Conservation (phyloP, 352 stramenopile species). For the Pythium dissotocum region DNA sequence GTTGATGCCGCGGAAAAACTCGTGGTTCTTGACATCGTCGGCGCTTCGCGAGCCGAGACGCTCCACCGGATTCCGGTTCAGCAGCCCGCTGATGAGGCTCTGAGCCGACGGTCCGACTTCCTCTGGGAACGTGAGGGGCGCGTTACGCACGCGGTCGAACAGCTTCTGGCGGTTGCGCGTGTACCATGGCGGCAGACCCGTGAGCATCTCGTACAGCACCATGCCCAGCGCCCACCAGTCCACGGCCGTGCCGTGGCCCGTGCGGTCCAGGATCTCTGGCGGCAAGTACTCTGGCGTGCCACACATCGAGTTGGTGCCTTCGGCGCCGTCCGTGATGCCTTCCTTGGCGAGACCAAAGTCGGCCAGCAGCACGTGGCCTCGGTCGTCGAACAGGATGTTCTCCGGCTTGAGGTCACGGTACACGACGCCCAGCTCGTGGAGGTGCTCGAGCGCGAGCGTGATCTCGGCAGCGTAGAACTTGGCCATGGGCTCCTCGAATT, state of each 20-base stretch:
- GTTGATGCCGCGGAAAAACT: constrained; percentile 82
- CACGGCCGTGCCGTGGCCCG: constrained; percentile 88
- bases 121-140: constrained; percentile 87
- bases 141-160: constrained; percentile 88
- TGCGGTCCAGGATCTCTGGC: constrained; percentile 89
- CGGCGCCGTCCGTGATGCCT: constrained; percentile 78
- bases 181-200: constrained; percentile 91
- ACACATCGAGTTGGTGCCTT: constrained; percentile 90
- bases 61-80: constrained; percentile 81
- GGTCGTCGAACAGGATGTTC: constrained; percentile 85
- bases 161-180: constrained; percentile 92
- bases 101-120: constrained; percentile 71
- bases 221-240: constrained; percentile 93
- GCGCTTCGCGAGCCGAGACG: constrained; percentile 74
- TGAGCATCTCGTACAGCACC: constrained; percentile 95
- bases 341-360: constrained; percentile 90
- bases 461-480: constrained; percentile 93
- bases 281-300: constrained; percentile 92
- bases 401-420: constrained; percentile 89
- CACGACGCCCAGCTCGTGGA: constrained; percentile 88
- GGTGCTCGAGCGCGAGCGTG: constrained; percentile 82
- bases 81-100: constrained; percentile 80
- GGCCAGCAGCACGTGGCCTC: constrained; percentile 72
- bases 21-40: constrained; percentile 85
- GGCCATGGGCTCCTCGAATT: constrained; percentile 86